Evolutionary conservation across 2,329 filamentous ascomycete genomes (phyloP).

Genomic region (Orbilia oligospora): DNA sequence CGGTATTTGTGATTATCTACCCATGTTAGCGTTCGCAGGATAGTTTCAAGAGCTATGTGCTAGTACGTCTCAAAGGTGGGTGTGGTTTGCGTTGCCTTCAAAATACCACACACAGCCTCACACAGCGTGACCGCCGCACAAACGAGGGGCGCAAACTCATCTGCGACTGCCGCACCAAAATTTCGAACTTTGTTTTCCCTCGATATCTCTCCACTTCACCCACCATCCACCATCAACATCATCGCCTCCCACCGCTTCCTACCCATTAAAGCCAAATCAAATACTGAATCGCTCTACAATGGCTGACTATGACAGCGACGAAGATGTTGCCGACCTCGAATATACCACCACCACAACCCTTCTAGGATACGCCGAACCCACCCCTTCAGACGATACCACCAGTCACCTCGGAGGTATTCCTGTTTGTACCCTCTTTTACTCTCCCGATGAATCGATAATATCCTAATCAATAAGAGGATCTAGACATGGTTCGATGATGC

Average conservation of each 20-base stretch:
- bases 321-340: constrained; percentile 54
- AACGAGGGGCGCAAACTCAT: constrained; percentile 34
- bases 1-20: too few relatives aligned
- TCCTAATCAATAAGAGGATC: neutral
- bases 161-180: constrained; percentile 48
- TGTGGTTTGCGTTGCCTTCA: neutral
- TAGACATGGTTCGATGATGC: constrained; percentile 88
- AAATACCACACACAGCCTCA: constrained; percentile 16
- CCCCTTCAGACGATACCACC: constrained; percentile 80
- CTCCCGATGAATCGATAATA: neutral
- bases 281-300: constrained; percentile 28
- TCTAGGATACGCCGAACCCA: constrained; percentile 85
- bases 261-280: neutral
- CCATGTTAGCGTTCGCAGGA: too few relatives aligned
- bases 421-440: constrained; percentile 71
- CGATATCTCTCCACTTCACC: neutral
- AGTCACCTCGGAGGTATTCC: constrained; percentile 90
- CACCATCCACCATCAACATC: constrained; percentile 2
- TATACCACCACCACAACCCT: constrained; percentile 73
- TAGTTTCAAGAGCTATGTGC: too few relatives aligned
- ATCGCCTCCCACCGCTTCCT: neutral
- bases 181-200: constrained; percentile 38
- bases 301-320: constrained; percentile 58
- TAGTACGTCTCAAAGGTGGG: too few relatives aligned
- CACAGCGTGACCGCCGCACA: constrained; percentile 30